Evolutionary conservation across 192 early-diverging fungal species (phyloP).

Genomic region (Funneliformis geosporum): DNA sequence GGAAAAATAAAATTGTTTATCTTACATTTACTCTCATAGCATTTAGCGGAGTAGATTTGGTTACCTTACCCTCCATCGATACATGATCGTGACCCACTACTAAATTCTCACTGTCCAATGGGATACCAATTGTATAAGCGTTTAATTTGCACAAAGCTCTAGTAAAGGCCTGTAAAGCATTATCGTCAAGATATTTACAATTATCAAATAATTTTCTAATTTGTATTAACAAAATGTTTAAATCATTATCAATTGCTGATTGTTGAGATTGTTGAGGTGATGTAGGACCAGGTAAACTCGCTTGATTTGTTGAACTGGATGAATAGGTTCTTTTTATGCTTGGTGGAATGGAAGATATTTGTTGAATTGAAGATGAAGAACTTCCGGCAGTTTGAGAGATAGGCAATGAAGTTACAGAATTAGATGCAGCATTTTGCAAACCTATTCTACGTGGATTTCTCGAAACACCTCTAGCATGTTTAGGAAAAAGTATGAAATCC

Average conservation of each 20-base stretch:
- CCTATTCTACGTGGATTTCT: constrained; percentile 46
- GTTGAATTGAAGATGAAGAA: constrained; percentile 18
- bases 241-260: constrained; percentile 48
- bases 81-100: neutral
- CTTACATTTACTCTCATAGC: constrained; percentile 43
- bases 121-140: constrained; percentile 51
- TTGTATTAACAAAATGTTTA: constrained; percentile 48
- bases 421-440: constrained; percentile 19
- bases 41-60: constrained; percentile 38
- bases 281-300: neutral
- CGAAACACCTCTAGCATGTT: constrained; percentile 39
- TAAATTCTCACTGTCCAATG: constrained; percentile 30
- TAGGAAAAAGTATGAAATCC: constrained; percentile 69
- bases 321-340: constrained; percentile 14
- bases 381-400: neutral
- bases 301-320: neutral
- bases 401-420: constrained; percentile 32
- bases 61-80: constrained; percentile 36
- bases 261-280: constrained; percentile 42
- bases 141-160: constrained; percentile 67
- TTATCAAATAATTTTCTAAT: constrained; percentile 74
- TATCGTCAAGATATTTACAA: constrained; percentile 55
- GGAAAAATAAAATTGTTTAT: neutral
- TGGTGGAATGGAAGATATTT: constrained; percentile 32
- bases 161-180: constrained; percentile 66